Conservation (phyloP, 305 asterid genomes). For the Fraxinus baroniana region DNA sequence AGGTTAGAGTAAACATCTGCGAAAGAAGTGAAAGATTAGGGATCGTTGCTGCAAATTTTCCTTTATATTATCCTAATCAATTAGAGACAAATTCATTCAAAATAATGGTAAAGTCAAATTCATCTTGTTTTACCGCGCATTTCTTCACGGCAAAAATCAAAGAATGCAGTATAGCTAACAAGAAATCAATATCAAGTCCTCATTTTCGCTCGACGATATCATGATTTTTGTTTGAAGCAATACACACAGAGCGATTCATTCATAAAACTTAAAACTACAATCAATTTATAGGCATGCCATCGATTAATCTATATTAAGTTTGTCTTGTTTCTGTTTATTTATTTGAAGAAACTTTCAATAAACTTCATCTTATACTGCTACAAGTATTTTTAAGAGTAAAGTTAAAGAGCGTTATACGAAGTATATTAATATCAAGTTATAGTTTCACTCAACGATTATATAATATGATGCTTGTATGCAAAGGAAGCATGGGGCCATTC, state of each 20-base stretch:
- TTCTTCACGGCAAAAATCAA: neutral
- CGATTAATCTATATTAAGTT: neutral
- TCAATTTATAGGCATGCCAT: neutral
- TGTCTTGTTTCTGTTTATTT: neutral
- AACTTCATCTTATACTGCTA: neutral
- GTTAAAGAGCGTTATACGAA: neutral
- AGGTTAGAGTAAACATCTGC: neutral
- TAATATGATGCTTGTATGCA: neutral
- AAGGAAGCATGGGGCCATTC: neutral
- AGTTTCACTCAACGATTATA: neutral
- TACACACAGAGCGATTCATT: neutral
- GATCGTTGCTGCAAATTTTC: neutral
- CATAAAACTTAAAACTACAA: neutral
- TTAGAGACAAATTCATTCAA: neutral
- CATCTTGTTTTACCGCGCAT: neutral
- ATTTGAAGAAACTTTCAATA: neutral
- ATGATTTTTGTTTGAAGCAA: neutral
- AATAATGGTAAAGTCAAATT: neutral
- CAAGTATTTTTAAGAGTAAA: neutral
- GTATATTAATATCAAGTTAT: neutral
- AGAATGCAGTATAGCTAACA: neutral
- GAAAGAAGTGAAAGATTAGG: neutral
- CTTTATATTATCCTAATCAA: neutral
- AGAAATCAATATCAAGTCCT: neutral
- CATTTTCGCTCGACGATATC: neutral